These are phyloP conservation scores for Rhizophagus sp. DNA, from an alignment of 192 early-diverging fungal species.

Conservation along the genomic window DNA sequence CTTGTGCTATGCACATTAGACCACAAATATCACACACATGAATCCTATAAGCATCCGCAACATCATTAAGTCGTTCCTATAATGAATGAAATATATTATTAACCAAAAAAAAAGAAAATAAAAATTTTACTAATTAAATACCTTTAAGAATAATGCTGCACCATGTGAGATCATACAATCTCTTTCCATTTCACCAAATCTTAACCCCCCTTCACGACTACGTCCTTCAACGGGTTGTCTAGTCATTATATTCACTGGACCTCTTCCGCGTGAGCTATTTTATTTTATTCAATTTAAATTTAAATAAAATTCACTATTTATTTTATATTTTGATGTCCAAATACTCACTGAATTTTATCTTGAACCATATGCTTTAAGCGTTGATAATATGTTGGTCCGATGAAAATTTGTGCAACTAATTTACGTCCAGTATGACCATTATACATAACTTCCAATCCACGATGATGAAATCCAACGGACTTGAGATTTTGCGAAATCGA, in stretches of 20 bases:
- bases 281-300: neutral
- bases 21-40: conserved; percentile 99
- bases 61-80: conserved; percentile 95
- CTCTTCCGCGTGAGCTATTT: conserved; percentile 77
- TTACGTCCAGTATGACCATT: conserved; percentile 98
- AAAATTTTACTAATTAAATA: conserved; percentile 34
- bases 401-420: conserved; percentile 89
- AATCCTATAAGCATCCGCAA: conserved; percentile 95
- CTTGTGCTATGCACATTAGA: conserved; percentile 89
- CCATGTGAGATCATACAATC: conserved; percentile 98
- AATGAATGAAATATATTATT: neutral
- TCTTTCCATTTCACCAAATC: conserved; percentile 99
- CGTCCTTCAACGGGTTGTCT: conserved; percentile 98
- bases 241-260: conserved; percentile 96
- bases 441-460: conserved; percentile 98
- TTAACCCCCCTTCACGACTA: conserved; percentile 95
- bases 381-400: conserved; percentile 99
- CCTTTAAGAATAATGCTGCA: conserved; percentile 93
- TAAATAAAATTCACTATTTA: neutral
- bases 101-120: neutral
- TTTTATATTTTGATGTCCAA: too few relatives aligned
- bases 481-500: conserved; percentile 78
- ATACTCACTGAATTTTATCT: conserved; percentile 90
- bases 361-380: conserved; percentile 99
- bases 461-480: conserved; percentile 84